Evolutionary conservation across 75 land plant species (phyloP), one percentile per base, ranked within the genome.

Genomic region (Gnetum montanum): DNA sequence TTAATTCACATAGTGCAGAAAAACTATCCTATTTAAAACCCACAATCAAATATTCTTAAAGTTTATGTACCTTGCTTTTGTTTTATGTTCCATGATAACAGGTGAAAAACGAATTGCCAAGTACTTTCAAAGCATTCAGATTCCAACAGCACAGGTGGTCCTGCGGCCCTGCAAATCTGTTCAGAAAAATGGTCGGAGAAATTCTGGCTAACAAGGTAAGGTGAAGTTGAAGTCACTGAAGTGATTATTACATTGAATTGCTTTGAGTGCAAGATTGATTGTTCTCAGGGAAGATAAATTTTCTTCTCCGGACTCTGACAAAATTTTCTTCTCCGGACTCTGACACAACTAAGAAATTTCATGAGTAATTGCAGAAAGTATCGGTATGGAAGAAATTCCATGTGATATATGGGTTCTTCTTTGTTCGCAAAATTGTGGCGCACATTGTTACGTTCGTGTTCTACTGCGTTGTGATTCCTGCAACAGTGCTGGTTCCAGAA

Each of bases 61-160:
- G n/a, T n/a, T n/a, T n/a, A n/a, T n/a, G n/a, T n/a, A n/a, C n/a
- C n/a, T n/a, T n/a, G n/a, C n/a, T n/a, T n/a, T n/a, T n/a, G n/a
- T n/a, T n/a, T n/a, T n/a, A n/a, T n/a, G n/a, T n/a, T n/a, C n/a
- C 19, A 25, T 13, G 20, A 43, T 10, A 13, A n/a, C 43, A 86
- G 90, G 88, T 79, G 40, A 88, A 88, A 62, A 88, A 81, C 34
- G 93, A 88, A 70, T 61, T 88, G 31, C 93, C 93, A 0, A 84
- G 90, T 50, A 88, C 93, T 6, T 78, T 88, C 72, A 88, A 85
- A 68, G 93, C 93, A 8, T 88, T 70, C 52, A 68, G 93, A 2
- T 88, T 65, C 41, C 93, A 88, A 58, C 93, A 88, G 55, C 93
- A 88, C 46, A 54, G 93, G 22, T 88, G 93, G 93, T 88, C 93